Base-by-base conservation (phyloP, 1,284 basidiomycete species). In the Fomitiporia mediterranea region DNA sequence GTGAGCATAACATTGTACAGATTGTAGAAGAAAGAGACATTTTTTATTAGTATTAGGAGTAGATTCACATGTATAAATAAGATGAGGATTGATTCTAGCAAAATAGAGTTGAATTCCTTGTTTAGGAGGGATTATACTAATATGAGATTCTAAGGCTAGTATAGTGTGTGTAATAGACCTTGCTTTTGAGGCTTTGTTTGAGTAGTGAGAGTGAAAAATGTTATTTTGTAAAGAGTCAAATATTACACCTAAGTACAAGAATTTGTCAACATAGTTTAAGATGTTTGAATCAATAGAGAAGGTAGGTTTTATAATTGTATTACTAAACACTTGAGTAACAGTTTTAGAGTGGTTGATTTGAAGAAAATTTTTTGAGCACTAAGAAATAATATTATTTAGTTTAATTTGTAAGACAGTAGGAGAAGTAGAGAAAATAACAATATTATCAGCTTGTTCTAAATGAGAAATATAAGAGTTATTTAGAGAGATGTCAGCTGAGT, bases 391-490 rank as follows among this genome's bases (percentile, higher is more conserved):
- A 17, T 5, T 6, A 23, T 47, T 47, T 5, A 58, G 27, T 21
- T 58, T 42, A n/a, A 15, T 2, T 46, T 55, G 53, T 7, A 58
- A 13, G 0, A 43, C 56, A 2, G 15, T 6, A 15, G 32, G n/a
- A 1, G 51, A 39, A 2, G 28, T 47, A n/a, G 32, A 49, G 2
- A 58, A 2, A 17, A 58, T n/a, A 4, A 39, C 44, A 1, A 58
- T 37, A 21, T 58, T 53, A 40, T 58, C 56, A n/a, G 56, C 56
- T 15, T 58, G 56, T 32, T 58, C 56, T 1, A 55, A 25, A 23
- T 58, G 42, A 1, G 44, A 27, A 13, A 58, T 40, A 11, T 21
- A 3, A 2, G 5, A 13, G 0, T 46, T 46, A 3, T 4, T n/a
- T 1, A 58, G 51, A 1, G 17, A 9, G 1, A 49, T 38, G 27